Conservation (phyloP, 257 asterid species). For the Solanum okadae region DNA sequence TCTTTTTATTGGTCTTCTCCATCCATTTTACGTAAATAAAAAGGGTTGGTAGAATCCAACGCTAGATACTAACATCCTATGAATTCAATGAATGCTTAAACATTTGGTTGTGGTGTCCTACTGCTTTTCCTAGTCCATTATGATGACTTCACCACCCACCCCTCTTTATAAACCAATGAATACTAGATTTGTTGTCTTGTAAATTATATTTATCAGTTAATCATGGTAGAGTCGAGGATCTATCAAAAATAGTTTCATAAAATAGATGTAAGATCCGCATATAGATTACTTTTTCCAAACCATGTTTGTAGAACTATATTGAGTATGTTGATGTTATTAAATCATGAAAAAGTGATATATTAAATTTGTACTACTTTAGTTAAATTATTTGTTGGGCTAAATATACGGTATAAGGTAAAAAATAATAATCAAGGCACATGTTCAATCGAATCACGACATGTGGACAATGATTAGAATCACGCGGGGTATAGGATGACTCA, state of each 20-base stretch:
- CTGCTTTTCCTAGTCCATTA: neutral
- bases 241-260: no score
- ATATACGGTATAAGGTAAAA: no score
- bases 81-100: neutral
- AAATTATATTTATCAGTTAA: neutral
- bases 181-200: neutral
- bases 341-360: neutral
- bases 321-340: no score
- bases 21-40: neutral
- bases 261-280: no score
- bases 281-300: no score
- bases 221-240: neutral
- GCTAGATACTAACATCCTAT: neutral
- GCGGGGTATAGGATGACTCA: no score
- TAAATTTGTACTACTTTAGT: neutral
- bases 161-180: neutral
- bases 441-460: neutral
- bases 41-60: neutral
- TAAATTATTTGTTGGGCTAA: neutral
- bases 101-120: neutral
- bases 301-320: no score
- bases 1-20: neutral
- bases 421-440: neutral
- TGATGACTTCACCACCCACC: neutral
- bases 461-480: no score